Conservation (phyloP, 352 stramenopile species). For the Globisporangium camurandrum region DNA sequence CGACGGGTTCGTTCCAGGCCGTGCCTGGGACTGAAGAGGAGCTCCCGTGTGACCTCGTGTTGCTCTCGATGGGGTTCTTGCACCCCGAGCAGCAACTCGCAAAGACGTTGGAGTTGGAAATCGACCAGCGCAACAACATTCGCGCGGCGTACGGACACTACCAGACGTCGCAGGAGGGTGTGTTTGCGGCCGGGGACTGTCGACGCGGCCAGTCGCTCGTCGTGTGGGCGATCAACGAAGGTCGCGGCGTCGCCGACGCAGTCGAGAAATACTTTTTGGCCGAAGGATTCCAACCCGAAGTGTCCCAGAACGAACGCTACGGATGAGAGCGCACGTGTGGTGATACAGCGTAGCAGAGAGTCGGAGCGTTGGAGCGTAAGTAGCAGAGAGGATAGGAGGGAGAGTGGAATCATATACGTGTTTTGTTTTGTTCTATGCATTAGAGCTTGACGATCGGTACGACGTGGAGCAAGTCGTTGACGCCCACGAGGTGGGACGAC, state of each 20-base stretch:
- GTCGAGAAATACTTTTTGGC: slow-evolving; percentile 81
- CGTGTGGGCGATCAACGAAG: slow-evolving; percentile 98
- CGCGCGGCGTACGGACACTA: slow-evolving; percentile 91
- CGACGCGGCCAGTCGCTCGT: slow-evolving; percentile 95
- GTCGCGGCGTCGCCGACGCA: slow-evolving; percentile 87
- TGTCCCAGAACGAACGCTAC: slow-evolving; percentile 76
- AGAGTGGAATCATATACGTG: no score
- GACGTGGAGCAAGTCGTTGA: no score
- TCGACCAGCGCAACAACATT: slow-evolving; percentile 94
- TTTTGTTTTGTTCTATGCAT: no score
- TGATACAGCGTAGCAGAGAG: slow-evolving; percentile 9
- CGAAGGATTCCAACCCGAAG: slow-evolving; percentile 69
- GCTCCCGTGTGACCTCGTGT: slow-evolving; percentile 91
- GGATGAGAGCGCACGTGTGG: slow-evolving; percentile 20
- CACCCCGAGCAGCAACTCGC: slow-evolving; percentile 90
- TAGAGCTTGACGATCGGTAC: no score
- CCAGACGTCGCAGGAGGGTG: slow-evolving; percentile 90
- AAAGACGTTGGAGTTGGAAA: slow-evolving; percentile 83
- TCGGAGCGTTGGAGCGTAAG: no score
- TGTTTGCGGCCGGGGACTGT: slow-evolving; percentile 97
- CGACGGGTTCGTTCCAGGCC: slow-evolving; percentile 62
- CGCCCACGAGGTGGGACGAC: no score
- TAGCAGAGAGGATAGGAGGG: no score
- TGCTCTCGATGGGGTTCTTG: slow-evolving; percentile 97
- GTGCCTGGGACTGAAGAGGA: slow-evolving; percentile 88